Evolutionary conservation across 192 early-diverging fungal species (phyloP).

Genomic region (Linnemannia schmuckeri): DNA sequence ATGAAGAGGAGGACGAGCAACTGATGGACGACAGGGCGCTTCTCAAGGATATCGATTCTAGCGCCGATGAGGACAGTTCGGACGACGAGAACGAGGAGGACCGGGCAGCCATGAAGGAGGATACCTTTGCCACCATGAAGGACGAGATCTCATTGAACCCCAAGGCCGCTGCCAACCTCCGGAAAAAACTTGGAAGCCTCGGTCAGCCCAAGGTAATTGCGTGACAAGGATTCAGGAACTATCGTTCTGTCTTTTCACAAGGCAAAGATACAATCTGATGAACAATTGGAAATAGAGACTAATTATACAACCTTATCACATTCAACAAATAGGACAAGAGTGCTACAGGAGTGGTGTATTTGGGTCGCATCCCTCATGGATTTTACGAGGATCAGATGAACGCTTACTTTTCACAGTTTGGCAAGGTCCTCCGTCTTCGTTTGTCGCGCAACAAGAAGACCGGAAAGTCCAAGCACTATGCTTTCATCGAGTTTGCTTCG

Average conservation of each 20-base stretch:
- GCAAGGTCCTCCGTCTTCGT: slow-evolving; percentile 80
- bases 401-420: slow-evolving; percentile 95
- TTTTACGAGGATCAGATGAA: slow-evolving; percentile 96
- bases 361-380: slow-evolving; percentile 94
- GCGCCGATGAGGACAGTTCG: slow-evolving; percentile 49
- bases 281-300: neutral
- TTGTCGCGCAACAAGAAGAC: slow-evolving; percentile 93
- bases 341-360: slow-evolving; percentile 83
- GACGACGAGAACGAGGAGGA: slow-evolving; percentile 51
- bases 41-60: slow-evolving; percentile 58
- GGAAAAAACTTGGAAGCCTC: slow-evolving; percentile 44
- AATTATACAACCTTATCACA: neutral
- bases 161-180: slow-evolving; percentile 40
- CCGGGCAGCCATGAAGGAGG: slow-evolving; percentile 51
- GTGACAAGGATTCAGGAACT: neutral
- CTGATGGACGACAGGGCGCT: slow-evolving; percentile 61
- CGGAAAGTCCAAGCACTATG: slow-evolving; percentile 93
- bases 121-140: slow-evolving; percentile 55
- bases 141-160: slow-evolving; percentile 57
- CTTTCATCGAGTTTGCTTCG: slow-evolving; percentile 91
- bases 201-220: slow-evolving; percentile 41
- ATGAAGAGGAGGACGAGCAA: slow-evolving; percentile 50
- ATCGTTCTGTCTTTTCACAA: neutral
- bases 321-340: slow-evolving; percentile 15
- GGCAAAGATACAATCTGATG: no score